phyloP scores from a whole-genome alignment of 225 moss, liverwort and hornwort species.

The Pseudoscleropodium purum region DNA sequence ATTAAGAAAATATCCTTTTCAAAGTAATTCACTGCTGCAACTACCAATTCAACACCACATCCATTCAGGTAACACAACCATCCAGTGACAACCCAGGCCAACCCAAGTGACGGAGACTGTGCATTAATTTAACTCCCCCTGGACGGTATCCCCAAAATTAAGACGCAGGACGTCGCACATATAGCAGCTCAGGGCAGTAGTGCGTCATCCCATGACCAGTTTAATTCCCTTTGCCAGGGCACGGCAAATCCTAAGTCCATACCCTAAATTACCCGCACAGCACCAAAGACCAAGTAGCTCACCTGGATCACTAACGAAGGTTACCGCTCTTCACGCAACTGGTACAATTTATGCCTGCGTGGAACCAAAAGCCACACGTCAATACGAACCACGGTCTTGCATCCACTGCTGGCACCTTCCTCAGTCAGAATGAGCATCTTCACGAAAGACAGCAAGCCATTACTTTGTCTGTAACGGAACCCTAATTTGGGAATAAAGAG shows the following conservation, averaged over 20 bases:
- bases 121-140: background rate
- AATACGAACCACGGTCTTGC: background rate
- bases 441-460: background rate
- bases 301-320: slow-evolving; percentile 56
- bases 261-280: background rate
- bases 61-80: background rate
- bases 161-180: background rate
- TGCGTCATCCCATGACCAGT: background rate
- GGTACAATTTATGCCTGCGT: slow-evolving; percentile 34
- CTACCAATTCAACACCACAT: slow-evolving; percentile 24
- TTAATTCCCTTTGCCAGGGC: background rate
- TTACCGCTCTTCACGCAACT: slow-evolving; percentile 55
- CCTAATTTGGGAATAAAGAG: background rate
- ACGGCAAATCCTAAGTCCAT: background rate
- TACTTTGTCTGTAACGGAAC: background rate
- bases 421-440: background rate
- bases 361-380: background rate
- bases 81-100: background rate
- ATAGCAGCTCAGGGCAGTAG: background rate
- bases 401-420: background rate
- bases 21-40: slow-evolving; percentile 4
- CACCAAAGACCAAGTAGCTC: background rate
- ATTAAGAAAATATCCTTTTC: background rate
- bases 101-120: background rate
- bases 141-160: background rate